Evolutionary conservation across 495 filamentous ascomycete genomes (phyloP), one percentile per base, ranked within the genome.

Genomic region (Penicillium pulvis): DNA sequence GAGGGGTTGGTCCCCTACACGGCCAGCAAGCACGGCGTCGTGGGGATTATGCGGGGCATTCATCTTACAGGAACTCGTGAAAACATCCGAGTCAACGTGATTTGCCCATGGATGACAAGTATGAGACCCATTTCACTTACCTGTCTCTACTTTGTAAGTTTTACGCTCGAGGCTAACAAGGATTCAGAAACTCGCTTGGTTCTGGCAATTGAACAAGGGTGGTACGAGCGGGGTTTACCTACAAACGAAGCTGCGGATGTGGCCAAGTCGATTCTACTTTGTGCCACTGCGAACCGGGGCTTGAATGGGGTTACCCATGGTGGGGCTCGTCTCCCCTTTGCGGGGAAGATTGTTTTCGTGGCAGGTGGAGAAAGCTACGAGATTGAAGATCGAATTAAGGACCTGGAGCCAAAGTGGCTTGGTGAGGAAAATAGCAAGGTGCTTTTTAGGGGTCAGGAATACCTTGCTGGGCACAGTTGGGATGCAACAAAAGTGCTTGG

Each of bases 91-190:
- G 72, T 77, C 56, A 85, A 84, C 58, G 75, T 76, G 10, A 73
- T 84, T 51, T 83, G 81, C 58, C 82, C 82, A 1, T 83, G 80
- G 81, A 76, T 80, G 67, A 81, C 79, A 3, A 64, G 73, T 46
- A 81, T 75, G 4, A 66, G 26, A 65, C 68, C 0, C 66, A 68
- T 4, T 75, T 69, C 53, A 74, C 6, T 17, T n/a, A 28, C 4
- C 4, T 28, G 28, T 28, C 28, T 28, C 28, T 28, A 28, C 6
- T 28, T 28, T 28, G 28, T 4, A 39, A 16, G 0, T 14, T 39
- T 1, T 39, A 41, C 2, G 16, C n/a, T n/a, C 5, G 4, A n/a
- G 45, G 6, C 26, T 31, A 50, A 50, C 47, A 47, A 14, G 17
- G 2, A 12, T 24, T 19, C 8, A 50, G 47, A 31, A 50, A 50